Conservation (phyloP, 1,284 basidiomycete genomes). For the Wolfiporia cocos region DNA sequence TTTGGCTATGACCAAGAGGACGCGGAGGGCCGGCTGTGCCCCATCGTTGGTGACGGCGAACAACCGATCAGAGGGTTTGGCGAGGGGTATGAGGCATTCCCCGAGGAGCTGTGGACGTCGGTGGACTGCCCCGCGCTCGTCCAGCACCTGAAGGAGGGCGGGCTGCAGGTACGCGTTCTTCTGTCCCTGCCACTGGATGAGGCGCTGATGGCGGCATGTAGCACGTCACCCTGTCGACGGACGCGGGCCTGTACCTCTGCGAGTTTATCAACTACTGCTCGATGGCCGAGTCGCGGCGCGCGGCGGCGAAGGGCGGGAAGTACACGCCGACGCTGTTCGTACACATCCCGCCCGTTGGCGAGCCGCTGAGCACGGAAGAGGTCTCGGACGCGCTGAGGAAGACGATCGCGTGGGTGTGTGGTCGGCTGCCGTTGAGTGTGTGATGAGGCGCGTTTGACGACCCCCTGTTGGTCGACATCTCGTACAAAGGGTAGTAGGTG, state of each 20-base stretch:
- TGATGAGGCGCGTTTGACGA: too few species aligned
- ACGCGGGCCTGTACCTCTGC: constrained; percentile 27
- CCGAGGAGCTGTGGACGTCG: constrained; percentile 32
- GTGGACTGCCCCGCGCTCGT: constrained; percentile 30
- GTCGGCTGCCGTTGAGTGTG: too few species aligned
- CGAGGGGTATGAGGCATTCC: constrained; percentile 31
- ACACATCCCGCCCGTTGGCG: constrained; percentile 59
- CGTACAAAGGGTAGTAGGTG: too few species aligned
- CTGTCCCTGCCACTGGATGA: not conserved
- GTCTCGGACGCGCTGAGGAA: constrained; percentile 54
- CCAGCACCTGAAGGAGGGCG: constrained; percentile 6
- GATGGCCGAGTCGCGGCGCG: constrained; percentile 22
- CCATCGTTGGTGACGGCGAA: constrained; percentile 28
- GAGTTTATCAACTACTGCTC: constrained; percentile 30
- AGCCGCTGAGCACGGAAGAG: constrained; percentile 51
- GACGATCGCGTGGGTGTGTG: constrained; percentile 49
- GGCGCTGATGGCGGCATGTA: not conserved
- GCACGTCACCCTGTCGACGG: constrained; percentile 8
- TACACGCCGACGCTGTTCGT: constrained; percentile 46
- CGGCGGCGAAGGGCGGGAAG: constrained; percentile 10
- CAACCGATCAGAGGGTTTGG: constrained; percentile 32
- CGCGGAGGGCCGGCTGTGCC: constrained; percentile 43
- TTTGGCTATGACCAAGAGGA: constrained; percentile 58
- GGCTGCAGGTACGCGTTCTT: constrained; percentile 2
- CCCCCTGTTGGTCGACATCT: too few species aligned